These are phyloP conservation scores for Aspergillus hiratsukae DNA, from an alignment of 2,329 filamentous ascomycete genomes.

Conservation along the genomic window DNA sequence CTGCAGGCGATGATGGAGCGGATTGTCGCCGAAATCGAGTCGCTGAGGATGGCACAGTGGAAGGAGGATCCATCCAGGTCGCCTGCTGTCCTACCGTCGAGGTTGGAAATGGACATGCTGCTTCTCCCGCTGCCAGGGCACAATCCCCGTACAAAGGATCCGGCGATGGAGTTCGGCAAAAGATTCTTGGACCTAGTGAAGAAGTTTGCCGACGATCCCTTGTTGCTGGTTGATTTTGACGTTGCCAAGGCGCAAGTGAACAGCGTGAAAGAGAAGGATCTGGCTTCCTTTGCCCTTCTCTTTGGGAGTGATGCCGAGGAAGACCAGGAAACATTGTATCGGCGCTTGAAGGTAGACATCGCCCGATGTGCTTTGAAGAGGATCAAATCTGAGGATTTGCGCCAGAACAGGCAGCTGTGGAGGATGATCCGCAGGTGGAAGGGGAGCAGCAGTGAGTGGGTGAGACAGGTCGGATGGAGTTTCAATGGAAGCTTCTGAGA, in stretches of 20 bases:
- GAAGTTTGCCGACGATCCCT: neutral
- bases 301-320: neutral
- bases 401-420: neutral
- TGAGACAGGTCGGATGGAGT: neutral
- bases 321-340: neutral
- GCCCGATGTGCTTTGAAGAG: neutral
- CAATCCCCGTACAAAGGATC: neutral
- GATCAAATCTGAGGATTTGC: neutral
- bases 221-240: neutral
- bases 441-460: neutral
- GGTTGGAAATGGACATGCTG: neutral
- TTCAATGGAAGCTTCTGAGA: neutral
- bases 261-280: neutral
- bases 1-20: neutral
- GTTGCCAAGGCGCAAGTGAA: neutral
- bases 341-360: neutral
- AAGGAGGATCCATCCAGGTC: neutral
- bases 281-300: neutral
- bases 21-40: conserved; percentile 2
- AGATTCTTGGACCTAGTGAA: neutral
- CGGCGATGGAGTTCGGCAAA: neutral
- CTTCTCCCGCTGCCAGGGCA: neutral
- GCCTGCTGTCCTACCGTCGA: neutral
- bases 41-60: neutral
- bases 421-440: neutral